Conservation (phyloP, 768 basidiomycete genomes). For the Lactifluus pinguis region DNA sequence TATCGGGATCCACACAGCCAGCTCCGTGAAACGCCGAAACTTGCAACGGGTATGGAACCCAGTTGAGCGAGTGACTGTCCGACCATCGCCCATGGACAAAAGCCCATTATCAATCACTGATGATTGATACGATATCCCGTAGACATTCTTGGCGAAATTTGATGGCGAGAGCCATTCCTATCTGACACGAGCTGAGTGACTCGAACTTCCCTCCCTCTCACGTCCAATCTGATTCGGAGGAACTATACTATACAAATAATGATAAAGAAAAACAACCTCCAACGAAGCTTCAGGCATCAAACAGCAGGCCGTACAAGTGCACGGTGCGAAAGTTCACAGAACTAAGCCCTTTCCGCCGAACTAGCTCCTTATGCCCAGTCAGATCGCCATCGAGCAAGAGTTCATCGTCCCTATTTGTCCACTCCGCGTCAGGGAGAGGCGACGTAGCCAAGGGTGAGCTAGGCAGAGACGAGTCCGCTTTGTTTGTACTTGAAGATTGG, state of each 20-base stretch:
- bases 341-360: conserved; percentile 3
- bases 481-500: too few relatives aligned
- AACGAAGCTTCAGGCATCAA: neutral
- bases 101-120: too few relatives aligned
- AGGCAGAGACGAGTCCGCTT: neutral
- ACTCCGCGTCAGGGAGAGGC: neutral
- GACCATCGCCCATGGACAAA: too few relatives aligned
- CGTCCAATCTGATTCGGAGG: neutral
- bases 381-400: conserved; percentile 4
- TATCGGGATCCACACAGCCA: too few relatives aligned
- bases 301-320: conserved; percentile 5
- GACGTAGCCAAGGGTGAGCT: neutral
- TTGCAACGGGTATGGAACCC: too few relatives aligned
- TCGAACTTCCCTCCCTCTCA: too few relatives aligned
- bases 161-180: too few relatives aligned
- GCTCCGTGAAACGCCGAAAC: too few relatives aligned
- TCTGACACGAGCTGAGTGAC: neutral
- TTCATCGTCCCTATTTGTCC: conserved; percentile 8
- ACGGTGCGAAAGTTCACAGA: conserved; percentile 12
- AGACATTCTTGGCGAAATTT: too few relatives aligned
- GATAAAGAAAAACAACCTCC: neutral
- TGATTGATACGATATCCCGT: too few relatives aligned
- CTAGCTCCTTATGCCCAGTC: neutral
- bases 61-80: too few relatives aligned
- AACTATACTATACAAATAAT: neutral